Conservation (phyloP, 2,329 filamentous ascomycete genomes). For the Beauveria rudraprayagi region DNA sequence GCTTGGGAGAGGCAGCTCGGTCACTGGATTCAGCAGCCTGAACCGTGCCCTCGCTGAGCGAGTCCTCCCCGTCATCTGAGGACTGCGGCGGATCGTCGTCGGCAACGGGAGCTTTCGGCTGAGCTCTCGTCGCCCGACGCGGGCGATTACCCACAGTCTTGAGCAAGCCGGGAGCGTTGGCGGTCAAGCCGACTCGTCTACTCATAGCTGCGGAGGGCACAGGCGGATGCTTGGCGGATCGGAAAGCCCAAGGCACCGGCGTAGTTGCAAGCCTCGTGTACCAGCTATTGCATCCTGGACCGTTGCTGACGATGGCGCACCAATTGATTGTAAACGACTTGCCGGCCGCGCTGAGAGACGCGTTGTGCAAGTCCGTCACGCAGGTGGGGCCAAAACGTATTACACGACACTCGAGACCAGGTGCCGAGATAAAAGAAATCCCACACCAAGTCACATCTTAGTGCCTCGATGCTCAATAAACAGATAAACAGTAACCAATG, state of each 20-base stretch:
- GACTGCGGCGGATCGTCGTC: constrained; percentile 20
- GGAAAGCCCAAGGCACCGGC: not conserved
- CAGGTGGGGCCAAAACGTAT: not conserved
- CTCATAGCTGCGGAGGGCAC: not conserved
- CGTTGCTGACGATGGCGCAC: not conserved
- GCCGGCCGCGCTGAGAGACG: not conserved
- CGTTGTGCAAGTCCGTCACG: not conserved
- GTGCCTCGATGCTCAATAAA: no score
- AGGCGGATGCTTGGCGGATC: not conserved
- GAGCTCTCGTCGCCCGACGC: constrained; percentile 13
- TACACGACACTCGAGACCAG: not conserved
- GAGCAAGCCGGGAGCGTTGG: constrained; percentile 15
- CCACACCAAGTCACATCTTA: no score
- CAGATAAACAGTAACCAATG: no score
- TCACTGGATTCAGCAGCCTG: constrained; percentile 1
- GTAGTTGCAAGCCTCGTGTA: not conserved
- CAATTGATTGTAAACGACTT: not conserved
- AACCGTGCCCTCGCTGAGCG: not conserved
- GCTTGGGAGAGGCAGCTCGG: not conserved
- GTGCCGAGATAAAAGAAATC: no score
- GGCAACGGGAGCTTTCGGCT: constrained; percentile 5
- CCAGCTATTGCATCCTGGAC: not conserved
- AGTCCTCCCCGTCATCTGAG: constrained; percentile 21
- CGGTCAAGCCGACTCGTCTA: constrained; percentile 18
- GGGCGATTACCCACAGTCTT: constrained; percentile 10